Base-by-base conservation (phyloP, 352 stramenopile species). In the Thraustochytrium sp. region DNA sequence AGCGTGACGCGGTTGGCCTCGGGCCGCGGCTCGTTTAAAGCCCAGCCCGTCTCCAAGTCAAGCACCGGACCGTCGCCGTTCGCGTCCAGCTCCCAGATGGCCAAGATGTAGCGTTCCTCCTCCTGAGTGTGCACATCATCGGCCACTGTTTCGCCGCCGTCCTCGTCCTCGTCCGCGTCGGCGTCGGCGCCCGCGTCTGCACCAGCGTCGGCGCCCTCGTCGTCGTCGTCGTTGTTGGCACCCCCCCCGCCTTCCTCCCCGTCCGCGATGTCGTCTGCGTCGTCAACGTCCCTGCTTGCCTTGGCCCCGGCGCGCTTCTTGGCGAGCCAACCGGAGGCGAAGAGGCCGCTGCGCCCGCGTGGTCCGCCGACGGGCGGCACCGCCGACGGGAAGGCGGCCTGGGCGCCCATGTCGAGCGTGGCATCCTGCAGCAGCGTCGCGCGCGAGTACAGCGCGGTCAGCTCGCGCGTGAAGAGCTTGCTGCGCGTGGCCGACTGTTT, bases 401-500 rank as follows among this genome's bases (percentile, higher is more conserved):
- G 38, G 16, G 59, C 26, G 11, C 8, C 59, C 0, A 72, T 31
- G 40, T 72, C 59, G 8, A 72, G 59, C 36, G 77, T 51, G 18
- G 80, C 65, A 3, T 86, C 82, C 34, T 13, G 29, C 3, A 64
- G 29, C 0, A 77, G 44, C 34, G 75, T 85, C 21, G 31, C 51
- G 23, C 26, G 36, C 4, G 86, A 86, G 75, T 87, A 89, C 23
- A 89, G 46, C 3, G 72, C 85, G 16, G 65, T 64, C 29, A 89
- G 56, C 40, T 82, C 76, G 21, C 87, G 65, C 29, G 85, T 68
- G 78, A 90, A 90, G 3, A 86, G 87, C 16, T 73, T 80, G 13
- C 51, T 84, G 38, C 85, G 86, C 34, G 73, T 88, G 44, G 63
- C 38, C 1, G 74, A 83, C 26, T 64, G 76, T 29, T 61, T 64